Conservation (phyloP, 2,329 filamentous ascomycete genomes). For the Diaporthe citriasiana region DNA sequence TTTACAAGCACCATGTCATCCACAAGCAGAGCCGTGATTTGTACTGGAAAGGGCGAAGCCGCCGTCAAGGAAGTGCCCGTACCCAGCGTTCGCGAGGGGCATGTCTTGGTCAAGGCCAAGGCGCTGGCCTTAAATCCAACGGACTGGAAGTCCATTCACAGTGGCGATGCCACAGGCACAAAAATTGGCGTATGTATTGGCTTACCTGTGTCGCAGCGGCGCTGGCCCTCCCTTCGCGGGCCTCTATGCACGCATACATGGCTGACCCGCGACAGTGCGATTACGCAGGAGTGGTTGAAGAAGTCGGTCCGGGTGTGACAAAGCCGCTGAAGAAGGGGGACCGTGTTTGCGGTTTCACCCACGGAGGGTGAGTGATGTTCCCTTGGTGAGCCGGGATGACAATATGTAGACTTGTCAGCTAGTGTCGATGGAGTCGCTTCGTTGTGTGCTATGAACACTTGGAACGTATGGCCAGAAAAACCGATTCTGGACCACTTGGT, state of each 20-base stretch:
- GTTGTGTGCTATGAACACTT: neutral
- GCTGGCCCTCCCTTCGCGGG: neutral
- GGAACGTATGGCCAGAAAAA: neutral
- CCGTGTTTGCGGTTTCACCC: slow-evolving; percentile 51
- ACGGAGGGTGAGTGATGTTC: slow-evolving; percentile 26
- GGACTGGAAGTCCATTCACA: slow-evolving; percentile 34
- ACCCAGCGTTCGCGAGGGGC: slow-evolving; percentile 31
- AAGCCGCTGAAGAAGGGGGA: slow-evolving; percentile 62
- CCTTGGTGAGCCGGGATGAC: no score
- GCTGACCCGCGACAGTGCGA: slow-evolving; percentile 52
- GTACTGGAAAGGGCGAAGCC: slow-evolving; percentile 2
- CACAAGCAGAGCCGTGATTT: slow-evolving; percentile 34
- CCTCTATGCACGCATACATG: neutral
- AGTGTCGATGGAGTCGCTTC: neutral
- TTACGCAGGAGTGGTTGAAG: slow-evolving; percentile 62
- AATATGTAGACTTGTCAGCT: neutral
- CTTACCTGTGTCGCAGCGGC: neutral
- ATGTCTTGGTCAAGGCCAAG: slow-evolving; percentile 38
- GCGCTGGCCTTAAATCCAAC: slow-evolving; percentile 39
- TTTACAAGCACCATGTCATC: slow-evolving; percentile 13
- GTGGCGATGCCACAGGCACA: neutral
- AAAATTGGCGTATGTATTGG: slow-evolving; percentile 20
- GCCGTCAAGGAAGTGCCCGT: slow-evolving; percentile 30
- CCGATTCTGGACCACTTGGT: no score
- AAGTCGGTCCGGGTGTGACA: slow-evolving; percentile 59